phyloP scores from a whole-genome alignment of 106 monocot genomes.

The Phalaenopsis aphrodite region DNA sequence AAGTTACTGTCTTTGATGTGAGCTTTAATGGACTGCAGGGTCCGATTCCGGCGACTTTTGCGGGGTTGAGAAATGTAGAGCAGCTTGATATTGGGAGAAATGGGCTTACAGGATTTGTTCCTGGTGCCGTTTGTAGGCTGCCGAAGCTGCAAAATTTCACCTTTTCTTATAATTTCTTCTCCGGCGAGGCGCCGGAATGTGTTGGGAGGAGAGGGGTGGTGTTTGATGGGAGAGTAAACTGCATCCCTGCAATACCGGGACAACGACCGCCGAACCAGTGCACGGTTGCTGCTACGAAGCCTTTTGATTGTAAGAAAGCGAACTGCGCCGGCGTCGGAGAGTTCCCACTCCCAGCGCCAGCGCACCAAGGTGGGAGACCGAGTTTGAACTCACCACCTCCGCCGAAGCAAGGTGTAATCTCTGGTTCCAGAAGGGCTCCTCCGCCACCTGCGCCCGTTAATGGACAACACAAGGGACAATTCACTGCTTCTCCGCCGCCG shows the following conservation, averaged over 20 bases:
- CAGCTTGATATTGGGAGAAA: conserved; percentile 40
- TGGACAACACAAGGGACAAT: neutral
- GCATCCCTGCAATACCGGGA: conserved; percentile 14
- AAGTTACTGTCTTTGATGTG: conserved; percentile 38
- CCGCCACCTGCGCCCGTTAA: conserved; percentile 6
- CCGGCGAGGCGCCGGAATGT: conserved; percentile 33
- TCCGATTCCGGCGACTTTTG: conserved; percentile 26
- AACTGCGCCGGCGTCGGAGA: conserved; percentile 11
- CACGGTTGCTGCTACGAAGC: conserved; percentile 10
- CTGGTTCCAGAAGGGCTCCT: neutral
- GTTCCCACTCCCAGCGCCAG: conserved; percentile 1
- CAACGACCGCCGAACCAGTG: conserved; percentile 29
- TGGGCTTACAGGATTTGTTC: conserved; percentile 25
- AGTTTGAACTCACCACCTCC: neutral
- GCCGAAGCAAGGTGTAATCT: neutral
- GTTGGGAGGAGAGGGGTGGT: conserved; percentile 1
- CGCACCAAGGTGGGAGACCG: neutral
- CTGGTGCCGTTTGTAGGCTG: conserved; percentile 23
- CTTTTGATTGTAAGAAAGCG: conserved; percentile 24
- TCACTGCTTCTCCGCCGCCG: conserved; percentile 5
- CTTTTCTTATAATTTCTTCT: conserved; percentile 43
- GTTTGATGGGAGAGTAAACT: conserved; percentile 27
- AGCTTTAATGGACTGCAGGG: conserved; percentile 39
- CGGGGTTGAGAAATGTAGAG: conserved; percentile 23
- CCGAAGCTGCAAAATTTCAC: conserved; percentile 39